These are phyloP conservation scores for Monosporascus sp. DNA, from an alignment of 2,329 filamentous ascomycete genomes.

Conservation along the genomic window DNA sequence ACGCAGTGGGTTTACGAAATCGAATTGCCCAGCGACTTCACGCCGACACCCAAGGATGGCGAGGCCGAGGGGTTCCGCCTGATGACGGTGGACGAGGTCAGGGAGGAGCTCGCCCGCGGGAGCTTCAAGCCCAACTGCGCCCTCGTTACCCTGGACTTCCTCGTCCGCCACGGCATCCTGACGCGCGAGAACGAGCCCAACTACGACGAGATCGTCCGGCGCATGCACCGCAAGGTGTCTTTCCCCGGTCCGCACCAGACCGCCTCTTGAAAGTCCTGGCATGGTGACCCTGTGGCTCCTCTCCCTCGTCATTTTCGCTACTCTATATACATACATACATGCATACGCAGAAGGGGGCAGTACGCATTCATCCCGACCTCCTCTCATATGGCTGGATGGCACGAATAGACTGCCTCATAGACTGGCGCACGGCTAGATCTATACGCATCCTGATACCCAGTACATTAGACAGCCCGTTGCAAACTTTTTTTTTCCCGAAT, in stretches of 20 bases:
- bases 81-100: slow-evolving; percentile 70
- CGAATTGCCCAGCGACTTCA: slow-evolving; percentile 61
- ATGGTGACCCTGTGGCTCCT: not conserved
- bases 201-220: slow-evolving; percentile 67
- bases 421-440: not conserved
- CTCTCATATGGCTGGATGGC: slow-evolving; percentile 1
- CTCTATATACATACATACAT: not conserved
- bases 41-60: slow-evolving; percentile 73
- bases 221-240: slow-evolving; percentile 72
- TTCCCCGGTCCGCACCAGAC: slow-evolving; percentile 64
- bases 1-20: slow-evolving; percentile 89
- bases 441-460: not conserved
- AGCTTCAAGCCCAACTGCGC: slow-evolving; percentile 94
- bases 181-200: slow-evolving; percentile 73
- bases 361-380: not conserved
- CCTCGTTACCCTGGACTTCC: slow-evolving; percentile 80
- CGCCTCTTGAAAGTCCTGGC: not conserved
- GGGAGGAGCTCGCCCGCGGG: slow-evolving; percentile 60
- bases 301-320: not conserved
- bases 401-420: not conserved
- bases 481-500: not conserved
- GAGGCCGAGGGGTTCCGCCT: slow-evolving; percentile 85
- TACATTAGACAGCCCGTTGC: not conserved
- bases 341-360: not conserved
- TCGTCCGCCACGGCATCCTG: slow-evolving; percentile 77